phyloP scores from a whole-genome alignment of 257 asterid species.

The Avicennia marina region DNA sequence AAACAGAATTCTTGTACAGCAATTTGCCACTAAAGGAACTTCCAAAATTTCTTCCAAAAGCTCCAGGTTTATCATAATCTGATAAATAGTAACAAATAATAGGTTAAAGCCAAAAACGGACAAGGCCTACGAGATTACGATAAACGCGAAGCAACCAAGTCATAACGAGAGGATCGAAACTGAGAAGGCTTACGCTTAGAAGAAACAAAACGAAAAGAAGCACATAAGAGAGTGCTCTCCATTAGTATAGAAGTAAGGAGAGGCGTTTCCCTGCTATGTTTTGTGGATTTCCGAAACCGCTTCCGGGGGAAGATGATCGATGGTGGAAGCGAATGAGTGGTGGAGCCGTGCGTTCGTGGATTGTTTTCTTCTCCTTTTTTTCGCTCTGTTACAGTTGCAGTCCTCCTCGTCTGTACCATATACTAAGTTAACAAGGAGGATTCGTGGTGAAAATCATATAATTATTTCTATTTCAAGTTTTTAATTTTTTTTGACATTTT shows the following conservation, averaged over 20 bases:
- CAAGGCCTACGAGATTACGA: not conserved
- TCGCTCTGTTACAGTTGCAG: no score
- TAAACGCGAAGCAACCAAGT: not conserved
- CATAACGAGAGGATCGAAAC: not conserved
- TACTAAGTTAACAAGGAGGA: no score
- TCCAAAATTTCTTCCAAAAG: slow-evolving; percentile 22
- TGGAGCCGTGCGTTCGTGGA: no score
- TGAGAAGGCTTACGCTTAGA: slow-evolving; percentile 33
- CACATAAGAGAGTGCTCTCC: slow-evolving; percentile 51
- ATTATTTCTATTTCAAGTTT: no score
- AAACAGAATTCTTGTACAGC: slow-evolving; percentile 15
- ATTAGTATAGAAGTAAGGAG: slow-evolving; percentile 12
- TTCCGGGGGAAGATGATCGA: no score
- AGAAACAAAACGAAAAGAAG: slow-evolving; percentile 41
- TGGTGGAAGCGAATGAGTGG: no score
- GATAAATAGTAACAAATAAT: slow-evolving; percentile 9
- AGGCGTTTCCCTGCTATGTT: no score
- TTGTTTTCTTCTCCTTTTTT: no score
- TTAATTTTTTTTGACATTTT: no score
- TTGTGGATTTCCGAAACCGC: no score
- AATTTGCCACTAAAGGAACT: slow-evolving; percentile 42
- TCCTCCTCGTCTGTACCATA: no score
- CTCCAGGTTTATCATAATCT: slow-evolving; percentile 35
- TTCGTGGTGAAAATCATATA: no score
- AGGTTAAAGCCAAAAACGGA: not conserved